Evolutionary conservation across 768 basidiomycete genomes (phyloP).

Genomic region (Panus rudis): DNA sequence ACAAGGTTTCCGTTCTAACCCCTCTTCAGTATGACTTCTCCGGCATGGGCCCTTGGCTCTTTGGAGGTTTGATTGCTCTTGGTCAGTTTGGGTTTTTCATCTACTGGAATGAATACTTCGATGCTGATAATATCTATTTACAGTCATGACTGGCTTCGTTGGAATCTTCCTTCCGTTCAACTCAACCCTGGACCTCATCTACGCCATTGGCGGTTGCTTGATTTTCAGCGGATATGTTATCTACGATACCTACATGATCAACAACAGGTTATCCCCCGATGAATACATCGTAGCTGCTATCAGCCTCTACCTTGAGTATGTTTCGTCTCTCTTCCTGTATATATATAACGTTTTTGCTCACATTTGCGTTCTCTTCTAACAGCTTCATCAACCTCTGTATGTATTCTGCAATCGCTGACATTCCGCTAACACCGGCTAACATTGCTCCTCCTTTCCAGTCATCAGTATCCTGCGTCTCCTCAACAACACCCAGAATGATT

Average conservation of each 20-base stretch:
- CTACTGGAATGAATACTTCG: too few species aligned
- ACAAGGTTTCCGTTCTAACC: background rate
- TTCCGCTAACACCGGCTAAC: background rate
- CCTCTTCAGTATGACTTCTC: constrained; percentile 80
- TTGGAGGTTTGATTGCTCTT: constrained; percentile 75
- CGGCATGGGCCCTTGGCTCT: constrained; percentile 86
- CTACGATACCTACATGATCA: constrained; percentile 88
- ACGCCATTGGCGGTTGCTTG: constrained; percentile 70
- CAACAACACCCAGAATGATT: constrained; percentile 40
- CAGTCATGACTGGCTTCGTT: constrained; percentile 78
- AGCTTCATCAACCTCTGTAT: constrained; percentile 86
- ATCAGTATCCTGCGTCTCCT: constrained; percentile 80
- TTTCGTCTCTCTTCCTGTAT: constrained; percentile 15
- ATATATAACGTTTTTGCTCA: constrained; percentile 4
- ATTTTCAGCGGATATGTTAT: constrained; percentile 88
- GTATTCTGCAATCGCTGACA: constrained; percentile 22
- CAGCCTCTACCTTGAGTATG: constrained; percentile 89
- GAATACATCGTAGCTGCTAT: constrained; percentile 90
- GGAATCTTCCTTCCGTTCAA: constrained; percentile 84
- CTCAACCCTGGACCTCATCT: constrained; percentile 73
- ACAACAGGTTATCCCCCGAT: constrained; percentile 82
- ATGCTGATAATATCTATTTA: background rate
- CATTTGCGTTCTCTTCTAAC: constrained; percentile 13
- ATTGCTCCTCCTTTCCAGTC: constrained; percentile 38
- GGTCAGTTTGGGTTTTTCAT: constrained; percentile 32